Conservation (phyloP, 306 rosid genomes). For the Vigna hirtella region DNA sequence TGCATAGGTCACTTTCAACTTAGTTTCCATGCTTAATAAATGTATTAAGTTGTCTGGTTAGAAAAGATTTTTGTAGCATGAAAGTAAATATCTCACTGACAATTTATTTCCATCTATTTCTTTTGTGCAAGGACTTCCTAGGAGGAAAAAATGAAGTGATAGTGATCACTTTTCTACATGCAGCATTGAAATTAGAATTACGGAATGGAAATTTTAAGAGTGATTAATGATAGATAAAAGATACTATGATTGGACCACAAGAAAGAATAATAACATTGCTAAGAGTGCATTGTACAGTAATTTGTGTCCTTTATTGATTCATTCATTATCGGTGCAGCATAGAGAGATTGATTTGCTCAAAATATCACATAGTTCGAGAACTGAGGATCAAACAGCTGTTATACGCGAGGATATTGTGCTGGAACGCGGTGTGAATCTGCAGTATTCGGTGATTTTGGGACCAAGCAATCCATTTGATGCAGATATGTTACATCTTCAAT, state of each 20-base stretch:
- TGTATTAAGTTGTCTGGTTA: background rate
- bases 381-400: background rate
- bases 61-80: background rate
- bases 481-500: background rate
- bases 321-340: background rate
- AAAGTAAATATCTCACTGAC: background rate
- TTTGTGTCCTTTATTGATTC: background rate
- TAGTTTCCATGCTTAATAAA: background rate
- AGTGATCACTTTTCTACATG: too few relatives aligned
- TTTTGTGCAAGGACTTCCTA: background rate
- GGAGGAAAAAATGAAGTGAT: too few relatives aligned
- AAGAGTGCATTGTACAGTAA: too few relatives aligned
- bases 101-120: background rate
- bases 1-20: background rate
- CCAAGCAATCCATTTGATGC: background rate
- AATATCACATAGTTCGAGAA: background rate
- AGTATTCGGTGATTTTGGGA: slow-evolving; percentile 1
- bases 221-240: background rate
- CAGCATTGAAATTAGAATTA: background rate
- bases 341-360: background rate
- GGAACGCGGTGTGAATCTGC: background rate
- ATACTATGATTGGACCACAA: background rate
- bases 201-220: background rate
- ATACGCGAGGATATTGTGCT: background rate
- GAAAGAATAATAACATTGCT: background rate